Percentiles rank a stretch among this genome's conserved stretches.
Conservation (phyloP, 148 eudicot genomes). For the Chenopodium berlandieri region DNA sequence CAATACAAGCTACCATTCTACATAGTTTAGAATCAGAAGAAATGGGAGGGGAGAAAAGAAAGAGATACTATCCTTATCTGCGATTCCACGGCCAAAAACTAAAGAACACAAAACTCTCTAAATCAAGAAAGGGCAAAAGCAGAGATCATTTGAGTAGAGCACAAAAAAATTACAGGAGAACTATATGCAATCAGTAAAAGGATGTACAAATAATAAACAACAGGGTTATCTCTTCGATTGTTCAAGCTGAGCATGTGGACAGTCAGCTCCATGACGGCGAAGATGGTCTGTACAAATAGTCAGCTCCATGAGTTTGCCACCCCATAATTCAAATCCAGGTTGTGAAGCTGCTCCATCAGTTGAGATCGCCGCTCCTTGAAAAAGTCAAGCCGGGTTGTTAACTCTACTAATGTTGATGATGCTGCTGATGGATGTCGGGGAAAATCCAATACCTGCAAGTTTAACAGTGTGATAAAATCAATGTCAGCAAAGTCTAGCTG, state of each 20-base stretch:
- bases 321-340: conserved; percentile 75
- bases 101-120: conserved; percentile 17
- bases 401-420: conserved; percentile 86
- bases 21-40: conserved; percentile 14
- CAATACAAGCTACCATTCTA: conserved; percentile 23
- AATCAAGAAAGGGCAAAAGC: conserved; percentile 14
- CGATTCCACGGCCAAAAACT: conserved; percentile 14
- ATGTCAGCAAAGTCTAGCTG: not conserved
- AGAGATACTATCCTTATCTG: conserved; percentile 3
- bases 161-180: conserved; percentile 24
- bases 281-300: conserved; percentile 64
- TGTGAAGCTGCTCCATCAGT: conserved; percentile 97
- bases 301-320: conserved; percentile 53
- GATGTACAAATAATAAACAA: conserved; percentile 44
- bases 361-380: conserved; percentile 96
- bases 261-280: conserved; percentile 87
- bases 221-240: conserved; percentile 8
- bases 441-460: conserved; percentile 66
- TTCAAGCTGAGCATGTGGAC: conserved; percentile 3
- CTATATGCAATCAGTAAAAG: conserved; percentile 45
- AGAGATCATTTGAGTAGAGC: conserved; percentile 14
- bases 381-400: conserved; percentile 95
- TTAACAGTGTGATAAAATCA: not conserved
- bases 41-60: not conserved
- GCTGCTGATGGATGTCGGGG: conserved; percentile 62